Conservation (phyloP, 164 flowering plant species). For the Saururus chinensis region DNA sequence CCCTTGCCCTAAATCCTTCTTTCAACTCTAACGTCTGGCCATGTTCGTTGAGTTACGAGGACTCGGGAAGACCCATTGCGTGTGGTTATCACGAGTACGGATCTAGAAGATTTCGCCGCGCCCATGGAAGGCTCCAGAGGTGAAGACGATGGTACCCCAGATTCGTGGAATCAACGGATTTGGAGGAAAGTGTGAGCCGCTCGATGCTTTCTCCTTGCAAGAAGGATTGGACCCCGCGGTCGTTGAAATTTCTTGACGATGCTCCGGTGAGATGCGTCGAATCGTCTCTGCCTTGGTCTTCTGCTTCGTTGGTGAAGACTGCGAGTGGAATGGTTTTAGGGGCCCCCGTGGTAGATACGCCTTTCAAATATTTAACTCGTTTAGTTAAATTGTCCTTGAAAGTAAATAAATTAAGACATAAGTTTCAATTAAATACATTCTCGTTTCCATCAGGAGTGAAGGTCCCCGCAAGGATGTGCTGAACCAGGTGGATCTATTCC, state of each 20-base stretch:
- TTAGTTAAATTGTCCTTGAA: no score
- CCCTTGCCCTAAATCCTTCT: not conserved
- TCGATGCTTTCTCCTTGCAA: conserved; percentile 31
- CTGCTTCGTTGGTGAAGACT: conserved; percentile 1
- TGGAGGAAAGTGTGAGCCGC: conserved; percentile 57
- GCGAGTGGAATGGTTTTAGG: no score
- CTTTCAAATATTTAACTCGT: no score
- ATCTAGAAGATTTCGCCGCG: not conserved
- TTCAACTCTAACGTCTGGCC: not conserved
- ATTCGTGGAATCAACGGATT: conserved; percentile 79
- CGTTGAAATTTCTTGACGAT: conserved; percentile 2
- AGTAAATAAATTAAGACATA: no score
- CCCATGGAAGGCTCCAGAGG: conserved; percentile 50
- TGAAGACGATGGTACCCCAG: conserved; percentile 61
- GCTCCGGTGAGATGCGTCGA: not conserved
- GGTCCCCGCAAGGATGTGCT: not conserved
- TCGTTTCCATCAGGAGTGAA: conserved; percentile 6
- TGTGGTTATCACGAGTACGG: not conserved
- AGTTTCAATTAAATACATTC: no score
- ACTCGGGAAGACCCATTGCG: no score
- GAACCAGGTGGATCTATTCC: conserved; percentile 80
- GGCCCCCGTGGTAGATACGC: no score
- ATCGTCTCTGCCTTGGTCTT: not conserved
- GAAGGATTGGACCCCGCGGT: conserved; percentile 10
- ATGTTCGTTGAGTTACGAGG: no score